phyloP scores from a whole-genome alignment of 2,329 filamentous ascomycete species.

The Fusarium sp. region DNA sequence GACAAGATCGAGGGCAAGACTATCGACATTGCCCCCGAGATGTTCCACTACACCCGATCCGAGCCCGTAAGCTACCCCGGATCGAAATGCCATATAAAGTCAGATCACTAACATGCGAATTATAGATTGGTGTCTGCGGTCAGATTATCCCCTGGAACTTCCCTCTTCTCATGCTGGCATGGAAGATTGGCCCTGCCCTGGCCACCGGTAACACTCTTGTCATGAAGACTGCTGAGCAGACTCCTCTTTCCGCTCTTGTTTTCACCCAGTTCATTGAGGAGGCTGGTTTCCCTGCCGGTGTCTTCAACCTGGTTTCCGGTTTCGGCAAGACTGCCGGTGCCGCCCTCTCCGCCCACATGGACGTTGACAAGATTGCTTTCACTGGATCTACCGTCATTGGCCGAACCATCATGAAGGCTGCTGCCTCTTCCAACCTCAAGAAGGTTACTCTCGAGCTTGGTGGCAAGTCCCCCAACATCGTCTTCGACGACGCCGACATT shows the following conservation, averaged over 20 bases:
- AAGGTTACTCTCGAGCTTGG: slow-evolving; percentile 85
- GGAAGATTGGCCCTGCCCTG: slow-evolving; percentile 84
- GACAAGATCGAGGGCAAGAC: slow-evolving; percentile 94
- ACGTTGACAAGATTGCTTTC: slow-evolving; percentile 86
- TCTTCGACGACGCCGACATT: slow-evolving; percentile 83
- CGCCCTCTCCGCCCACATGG: slow-evolving; percentile 81
- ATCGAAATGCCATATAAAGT: neutral
- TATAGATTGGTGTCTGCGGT: slow-evolving; percentile 78
- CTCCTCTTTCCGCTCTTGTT: slow-evolving; percentile 76
- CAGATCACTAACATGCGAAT: slow-evolving; percentile 19
- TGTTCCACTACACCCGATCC: slow-evolving; percentile 83
- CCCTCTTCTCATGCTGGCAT: slow-evolving; percentile 82
- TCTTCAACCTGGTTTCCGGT: slow-evolving; percentile 82
- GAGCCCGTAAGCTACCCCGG: slow-evolving; percentile 71
- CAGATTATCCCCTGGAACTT: slow-evolving; percentile 95
- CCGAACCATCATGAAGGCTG: slow-evolving; percentile 83
- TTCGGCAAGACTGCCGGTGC: slow-evolving; percentile 84
- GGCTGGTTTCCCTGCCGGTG: slow-evolving; percentile 83
- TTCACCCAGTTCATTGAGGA: slow-evolving; percentile 76
- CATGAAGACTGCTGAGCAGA: slow-evolving; percentile 83
- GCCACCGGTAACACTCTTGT: slow-evolving; percentile 79
- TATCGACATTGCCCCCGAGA: slow-evolving; percentile 81
- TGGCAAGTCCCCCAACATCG: slow-evolving; percentile 84
- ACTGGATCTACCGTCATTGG: slow-evolving; percentile 82
- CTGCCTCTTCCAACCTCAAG: slow-evolving; percentile 82